Conservation (phyloP, 371 early-diverging fungal species). For the Mortierella sp. region DNA sequence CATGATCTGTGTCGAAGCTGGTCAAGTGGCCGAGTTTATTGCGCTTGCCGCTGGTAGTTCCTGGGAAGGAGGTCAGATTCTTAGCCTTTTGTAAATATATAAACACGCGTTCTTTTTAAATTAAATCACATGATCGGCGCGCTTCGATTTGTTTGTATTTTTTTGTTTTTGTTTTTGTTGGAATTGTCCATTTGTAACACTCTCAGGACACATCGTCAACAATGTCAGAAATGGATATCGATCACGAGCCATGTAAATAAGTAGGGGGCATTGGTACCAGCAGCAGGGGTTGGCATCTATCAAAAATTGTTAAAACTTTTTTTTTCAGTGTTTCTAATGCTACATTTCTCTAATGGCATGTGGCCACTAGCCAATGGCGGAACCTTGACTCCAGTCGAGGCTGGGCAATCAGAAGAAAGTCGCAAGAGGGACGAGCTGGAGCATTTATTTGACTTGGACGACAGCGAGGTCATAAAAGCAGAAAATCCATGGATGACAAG, state of each 20-base stretch:
- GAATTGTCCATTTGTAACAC: neutral
- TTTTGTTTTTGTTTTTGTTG: neutral
- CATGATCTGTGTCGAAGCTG: constrained; percentile 94
- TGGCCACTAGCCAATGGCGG: constrained; percentile 1
- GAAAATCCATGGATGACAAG: constrained; percentile 12
- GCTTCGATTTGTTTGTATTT: neutral
- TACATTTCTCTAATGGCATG: neutral
- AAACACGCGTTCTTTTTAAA: neutral
- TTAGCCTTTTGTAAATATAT: constrained; percentile 61
- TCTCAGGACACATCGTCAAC: neutral
- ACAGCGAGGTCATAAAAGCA: constrained; percentile 2
- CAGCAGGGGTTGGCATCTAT: neutral
- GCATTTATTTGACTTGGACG: constrained; percentile 32
- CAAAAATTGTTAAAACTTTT: neutral
- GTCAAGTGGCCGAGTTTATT: constrained; percentile 83
- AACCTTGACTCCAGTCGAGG: constrained; percentile 15
- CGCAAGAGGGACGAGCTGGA: constrained; percentile 23
- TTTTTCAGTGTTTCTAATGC: neutral
- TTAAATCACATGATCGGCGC: constrained; percentile 26
- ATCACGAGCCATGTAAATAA: constrained; percentile 22
- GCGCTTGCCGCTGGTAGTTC: constrained; percentile 72
- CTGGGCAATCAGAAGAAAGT: constrained; percentile 21
- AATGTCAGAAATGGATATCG: constrained; percentile 44
- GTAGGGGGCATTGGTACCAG: neutral
- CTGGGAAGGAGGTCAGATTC: constrained; percentile 83